Base-by-base conservation (phyloP, 129 eudicot species). In the Escallonia rubra region DNA sequence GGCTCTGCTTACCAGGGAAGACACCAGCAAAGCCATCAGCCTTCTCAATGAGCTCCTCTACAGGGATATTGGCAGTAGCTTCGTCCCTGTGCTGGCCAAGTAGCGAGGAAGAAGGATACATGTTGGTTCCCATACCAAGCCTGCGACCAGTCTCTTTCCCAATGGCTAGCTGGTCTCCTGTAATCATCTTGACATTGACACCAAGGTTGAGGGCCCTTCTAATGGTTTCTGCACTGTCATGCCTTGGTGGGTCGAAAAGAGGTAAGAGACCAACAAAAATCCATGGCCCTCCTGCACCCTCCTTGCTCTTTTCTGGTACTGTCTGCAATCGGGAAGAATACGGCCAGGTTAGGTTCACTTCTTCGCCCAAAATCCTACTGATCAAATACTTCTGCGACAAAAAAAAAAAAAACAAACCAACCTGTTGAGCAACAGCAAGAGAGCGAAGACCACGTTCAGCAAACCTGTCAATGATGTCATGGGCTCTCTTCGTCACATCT, bases 11-110 rank as follows among this genome's bases (percentile, higher is more conserved):
- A 63, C 52, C 96, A 34, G 96, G 96, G 69, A 89, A 89, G 71
- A 89, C 96, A 1, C 96, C 96, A 46, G 96, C 96, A 74, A 89
- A 89, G 47, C 96, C 96, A 54, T 89, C 96, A 46, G 96, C 96
- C 58, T 80, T 86, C 74, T 89, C 94, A 12, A 89, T 89, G 59
- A 89, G 83, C 81, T 89, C 96, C 66, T 89, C 96, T 59, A 89
- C 76, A 38, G 96, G 90, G 60, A 86, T 64, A 63, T 78, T 59
- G 43, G 94, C 96, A 7, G 79, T 71, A 49, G 82, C 43, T 53
- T 73, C 79, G 47, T 89, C 96, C 63, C 79, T 89, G 80, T 81
- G 46, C 61, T 89, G 90, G n/a, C 96, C 96, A 12, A 89, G 88
- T 53, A 89, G 93, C 8, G 96, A 86, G 43, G 94, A 86, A 65